Conservation (phyloP, 202 grass and related monocot species). For the Schoenoplectus triqueter region DNA sequence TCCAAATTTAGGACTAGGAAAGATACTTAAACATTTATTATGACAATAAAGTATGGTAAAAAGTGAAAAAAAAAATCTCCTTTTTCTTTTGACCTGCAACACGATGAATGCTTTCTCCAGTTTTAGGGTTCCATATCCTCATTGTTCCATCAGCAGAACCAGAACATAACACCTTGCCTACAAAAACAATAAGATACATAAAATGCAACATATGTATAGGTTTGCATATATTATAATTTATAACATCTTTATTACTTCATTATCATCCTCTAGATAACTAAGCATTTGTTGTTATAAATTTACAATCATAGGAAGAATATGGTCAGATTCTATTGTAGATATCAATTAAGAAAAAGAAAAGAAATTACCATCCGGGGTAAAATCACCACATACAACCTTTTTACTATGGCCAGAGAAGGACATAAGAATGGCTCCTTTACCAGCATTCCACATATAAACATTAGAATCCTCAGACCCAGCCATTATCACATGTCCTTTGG, state of each 20-base stretch:
- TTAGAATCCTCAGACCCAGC: slow-evolving; percentile 86
- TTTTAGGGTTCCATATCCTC: slow-evolving; percentile 92
- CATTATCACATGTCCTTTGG: slow-evolving; percentile 75
- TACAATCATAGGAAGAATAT: background rate
- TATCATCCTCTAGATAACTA: slow-evolving; percentile 1
- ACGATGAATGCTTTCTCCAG: slow-evolving; percentile 64
- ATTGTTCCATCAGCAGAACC: slow-evolving; percentile 84
- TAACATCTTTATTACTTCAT: background rate
- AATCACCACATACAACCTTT: slow-evolving; percentile 82
- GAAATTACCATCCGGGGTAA: slow-evolving; percentile 73
- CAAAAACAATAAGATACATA: slow-evolving; percentile 36
- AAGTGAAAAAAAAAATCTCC: background rate
- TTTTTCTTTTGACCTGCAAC: slow-evolving; percentile 63
- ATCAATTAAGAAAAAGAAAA: slow-evolving; percentile 13
- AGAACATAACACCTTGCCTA: slow-evolving; percentile 85
- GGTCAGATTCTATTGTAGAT: background rate
- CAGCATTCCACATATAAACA: slow-evolving; percentile 93
- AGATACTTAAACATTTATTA: background rate
- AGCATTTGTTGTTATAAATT: background rate
- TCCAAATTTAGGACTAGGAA: background rate
- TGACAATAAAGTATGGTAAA: slow-evolving; percentile 4
- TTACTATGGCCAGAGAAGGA: slow-evolving; percentile 82
- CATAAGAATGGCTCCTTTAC: slow-evolving; percentile 52
- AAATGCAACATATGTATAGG: background rate
- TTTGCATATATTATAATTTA: background rate